These are phyloP conservation scores for Pinus tabuliformis DNA, from an alignment of 75 land plant species.

Conservation along the genomic window DNA sequence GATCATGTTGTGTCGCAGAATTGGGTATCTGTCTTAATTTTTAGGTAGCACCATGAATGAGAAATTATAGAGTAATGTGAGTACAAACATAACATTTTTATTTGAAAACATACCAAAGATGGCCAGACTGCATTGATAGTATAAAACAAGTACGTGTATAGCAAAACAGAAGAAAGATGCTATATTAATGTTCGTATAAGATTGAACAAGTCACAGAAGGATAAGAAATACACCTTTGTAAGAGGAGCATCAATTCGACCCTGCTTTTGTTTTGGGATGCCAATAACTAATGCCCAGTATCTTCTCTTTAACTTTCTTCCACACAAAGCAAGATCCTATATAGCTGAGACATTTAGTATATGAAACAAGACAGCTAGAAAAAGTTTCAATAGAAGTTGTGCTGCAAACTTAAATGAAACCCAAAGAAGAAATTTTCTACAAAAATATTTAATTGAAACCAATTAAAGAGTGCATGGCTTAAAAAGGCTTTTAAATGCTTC, in stretches of 20 bases:
- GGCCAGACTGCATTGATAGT: neutral
- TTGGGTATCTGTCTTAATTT: no score
- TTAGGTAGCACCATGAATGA: neutral
- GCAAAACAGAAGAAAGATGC: neutral
- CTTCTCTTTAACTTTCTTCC: constrained; percentile 17
- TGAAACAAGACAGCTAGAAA: neutral
- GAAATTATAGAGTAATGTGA: no score
- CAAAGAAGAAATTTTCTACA: constrained; percentile 1
- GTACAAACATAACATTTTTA: neutral
- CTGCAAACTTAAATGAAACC: neutral
- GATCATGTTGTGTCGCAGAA: no score
- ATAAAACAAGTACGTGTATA: neutral
- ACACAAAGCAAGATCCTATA: neutral
- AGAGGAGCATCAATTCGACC: constrained; percentile 85
- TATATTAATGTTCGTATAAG: neutral
- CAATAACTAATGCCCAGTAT: constrained; percentile 94
- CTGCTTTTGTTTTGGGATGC: constrained; percentile 61
- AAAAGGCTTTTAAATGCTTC: neutral
- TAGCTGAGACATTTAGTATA: neutral
- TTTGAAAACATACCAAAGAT: neutral
- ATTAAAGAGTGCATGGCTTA: neutral
- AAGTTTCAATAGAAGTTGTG: neutral
- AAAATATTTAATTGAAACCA: neutral
- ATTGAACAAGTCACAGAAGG: neutral
- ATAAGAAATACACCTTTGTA: constrained; percentile 59